Base-by-base conservation (phyloP, 176 grass and related monocot species). In the Guadua angustifolia region DNA sequence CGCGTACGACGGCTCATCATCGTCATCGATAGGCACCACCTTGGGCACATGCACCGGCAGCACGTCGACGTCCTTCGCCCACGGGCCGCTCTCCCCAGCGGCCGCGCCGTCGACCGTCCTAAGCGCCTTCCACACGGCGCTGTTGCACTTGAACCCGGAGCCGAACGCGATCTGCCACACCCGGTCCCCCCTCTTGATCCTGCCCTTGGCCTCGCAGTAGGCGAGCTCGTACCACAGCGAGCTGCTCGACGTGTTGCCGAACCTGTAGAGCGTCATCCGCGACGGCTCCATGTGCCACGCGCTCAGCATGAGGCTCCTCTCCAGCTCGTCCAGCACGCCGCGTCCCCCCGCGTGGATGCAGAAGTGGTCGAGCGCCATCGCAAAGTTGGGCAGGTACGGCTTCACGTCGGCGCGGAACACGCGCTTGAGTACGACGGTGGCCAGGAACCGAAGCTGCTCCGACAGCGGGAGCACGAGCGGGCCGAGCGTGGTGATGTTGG, bases 61-160 rank as follows among this genome's bases (percentile, higher is more conserved):
- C 17, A 5, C 14, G 6, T 83, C 2, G 59, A 90, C 4, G 16
- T 90, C 88, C 1, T 11, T 21, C 11, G 29, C 60, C 88, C 88
- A 89, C 0, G 88, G 78, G 35, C 80, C 70, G 14, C 0, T 60
- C 7, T 44, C 71, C 5, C 33, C 36, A 21, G 5, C 77, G 61
- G 22, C 22, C 5, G 62, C 19, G 62, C 14, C 71, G 26, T 87
- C 63, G 2, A 91, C 43, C 36, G 75, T 76, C 69, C 69, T 69
- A 52, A 91, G 81, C 69, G 89, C 89, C 85, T 64, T 80, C 96
- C 96, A 99, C 1, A 99, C 96, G 12, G 93, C 96, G 80, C 96
- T 99, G 91, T 95, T 99, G 87, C 96, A 99, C 88, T 99, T 99
- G 93, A 99, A 99, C 0, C 96, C 96, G 0, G 96, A 99, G 5